Base-by-base conservation (phyloP, 139 green algal species). In the Chlamydomonas incerta region DNA sequence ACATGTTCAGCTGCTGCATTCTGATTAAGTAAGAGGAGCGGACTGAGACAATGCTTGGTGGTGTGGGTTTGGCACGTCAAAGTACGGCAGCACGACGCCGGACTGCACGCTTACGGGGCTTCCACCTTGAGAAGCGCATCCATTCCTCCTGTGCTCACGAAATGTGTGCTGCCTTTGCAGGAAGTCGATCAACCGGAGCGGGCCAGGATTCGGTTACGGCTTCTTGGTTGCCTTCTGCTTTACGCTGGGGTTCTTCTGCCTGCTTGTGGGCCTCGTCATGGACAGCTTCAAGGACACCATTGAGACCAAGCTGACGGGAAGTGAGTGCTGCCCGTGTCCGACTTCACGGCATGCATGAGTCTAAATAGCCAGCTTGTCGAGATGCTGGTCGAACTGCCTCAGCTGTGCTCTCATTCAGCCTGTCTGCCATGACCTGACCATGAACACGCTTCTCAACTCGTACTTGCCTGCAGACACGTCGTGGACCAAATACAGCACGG, bases 181-280 rank as follows among this genome's bases (percentile, higher is more conserved):
- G 37, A 89, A 89, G 60, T 91, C 88, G 31, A 76, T 91, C 41
- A 81, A 91, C 24, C 83, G 83, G 23, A 73, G 72, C 35, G 88
- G 88, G 18, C 88, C 88, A 18, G 88, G 88, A 0, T 88, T 92
- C 81, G 88, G 88, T 29, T 92, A 92, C 63, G 88, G 88, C 70
- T 92, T 92, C 72, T 46, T 92, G 41, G 87, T 87, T 24, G 88
- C 88, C 35, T 87, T 92, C 70, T 92, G 88, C 74, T 90, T 92
- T 70, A 90, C 88, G 28, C 75, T 92, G 14, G 74, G 85, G 10
- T 92, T 92, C 69, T 92, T 92, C 74, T 75, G 62, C 31, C 70
- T 92, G 33, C 76, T 92, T 6, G 88, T 87, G 10, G 88, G 88
- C 9, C 85, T 92, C 29, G 73, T 92, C 58, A 86, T 92, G 86